Base-by-base conservation (phyloP, 176 grass and related monocot species). In the Carex cristatella region DNA sequence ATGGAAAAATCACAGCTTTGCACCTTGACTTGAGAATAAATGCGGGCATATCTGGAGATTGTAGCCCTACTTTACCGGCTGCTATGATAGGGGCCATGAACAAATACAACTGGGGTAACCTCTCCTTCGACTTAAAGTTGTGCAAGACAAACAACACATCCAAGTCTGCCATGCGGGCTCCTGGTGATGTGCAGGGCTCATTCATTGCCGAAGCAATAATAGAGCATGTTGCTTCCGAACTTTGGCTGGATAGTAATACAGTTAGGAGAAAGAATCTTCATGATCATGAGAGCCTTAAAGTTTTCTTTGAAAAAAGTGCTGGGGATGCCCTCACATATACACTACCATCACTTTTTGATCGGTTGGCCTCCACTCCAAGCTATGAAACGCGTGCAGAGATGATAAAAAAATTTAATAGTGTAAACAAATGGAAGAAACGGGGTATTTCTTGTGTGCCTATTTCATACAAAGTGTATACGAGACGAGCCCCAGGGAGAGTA, bases 201-300 rank as follows among this genome's bases (percentile, higher is more conserved):
- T 97, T 90, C 86, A 94, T 97, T 35, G 92, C 94, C 4, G 94
- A 97, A 89, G 91, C 90, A 53, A 88, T 97, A 79, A 86, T 97
- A 48, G 94, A 97, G 79, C 92, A 94, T 70, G 90, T 97, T 0
- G 89, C 94, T 0, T 90, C 94, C 0, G 30, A 42, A 16, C 94
- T 97, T 14, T 88, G 79, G 1, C 53, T 83, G 0, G 86, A 91
- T 87, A 83, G 89, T 69, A 91, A 93, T 60, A 10, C 57, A 10
- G 35, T 97, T 61, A 79, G 92, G 67, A 94, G 61, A 51, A 97
- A 87, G 79, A 97, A 97, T 83, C 92, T 97, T 19, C 94, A 97
- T 70, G 74, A 81, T 82, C 49, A 84, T 59, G 79, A 91, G 3
- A 97, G 94, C 84, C 87, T 94, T 74, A 61, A 3, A 31, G 10